Base-by-base conservation (phyloP, 495 filamentous ascomycete genomes). In the Staphylotrichum longicolle region DNA sequence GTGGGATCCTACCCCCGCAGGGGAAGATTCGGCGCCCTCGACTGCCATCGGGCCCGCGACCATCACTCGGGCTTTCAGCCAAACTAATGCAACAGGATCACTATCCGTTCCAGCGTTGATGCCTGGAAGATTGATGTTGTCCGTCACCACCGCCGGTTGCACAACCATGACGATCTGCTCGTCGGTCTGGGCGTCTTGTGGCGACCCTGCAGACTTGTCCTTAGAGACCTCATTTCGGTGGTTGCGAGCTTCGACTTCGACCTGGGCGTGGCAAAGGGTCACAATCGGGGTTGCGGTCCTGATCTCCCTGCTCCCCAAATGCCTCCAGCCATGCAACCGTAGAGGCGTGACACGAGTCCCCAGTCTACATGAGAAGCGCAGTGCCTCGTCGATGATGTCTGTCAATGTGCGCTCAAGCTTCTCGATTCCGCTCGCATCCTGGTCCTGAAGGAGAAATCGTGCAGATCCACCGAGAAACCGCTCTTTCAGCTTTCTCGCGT, bases 401-500 rank as follows among this genome's bases (percentile, higher is more conserved):
- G 34, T 40, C 8, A 68, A 54, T 6, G 14, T 14, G 11, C 51
- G 34, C 41, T 68, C 66, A 9, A 68, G 61, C 0, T 41, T 41
- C 2, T 60, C 58, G 27, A 68, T 68, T 4, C 66, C 66, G 3
- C 32, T 34, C 0, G 66, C 47, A 15, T 68, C 61, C 37, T 68
- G 66, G 34, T 66, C 64, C 4, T 57, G 57, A 3, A 68, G 61
- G 10, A 68, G 45, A 39, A 63, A 66, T 0, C 66, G 55, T 2
- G 66, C 63, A 0, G 55, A 47, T 0, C 57, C 35, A 41, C 57
- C 37, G n/a, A 68, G 58, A 41, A 68, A 68, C 4, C 58, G 52
- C 1, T 68, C 66, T 15, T 63, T 66, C 3, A 68, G 54, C 1
- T 51, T 46, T 0, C 66, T 35, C 0, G 66, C 66, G 40, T 62